phyloP scores from a whole-genome alignment of 1,284 basidiomycete species.

The Schizopora paradoxa region DNA sequence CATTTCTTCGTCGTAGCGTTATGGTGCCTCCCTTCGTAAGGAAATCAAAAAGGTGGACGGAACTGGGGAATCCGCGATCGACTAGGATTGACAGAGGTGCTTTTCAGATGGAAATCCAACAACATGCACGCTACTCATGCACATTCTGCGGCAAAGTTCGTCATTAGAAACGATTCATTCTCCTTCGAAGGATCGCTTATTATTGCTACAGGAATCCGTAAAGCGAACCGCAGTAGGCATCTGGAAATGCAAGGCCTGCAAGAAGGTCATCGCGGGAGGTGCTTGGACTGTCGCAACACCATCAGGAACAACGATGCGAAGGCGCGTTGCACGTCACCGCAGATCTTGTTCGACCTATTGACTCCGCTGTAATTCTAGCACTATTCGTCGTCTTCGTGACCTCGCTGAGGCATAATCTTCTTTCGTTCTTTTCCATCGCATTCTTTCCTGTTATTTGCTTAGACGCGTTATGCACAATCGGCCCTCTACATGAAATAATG shows the following conservation, averaged over 20 bases:
- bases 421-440: conserved; percentile 7
- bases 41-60: conserved; percentile 84
- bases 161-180: background rate
- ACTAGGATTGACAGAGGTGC: background rate
- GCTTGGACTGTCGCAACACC: conserved; percentile 98
- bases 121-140: conserved; percentile 93
- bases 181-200: background rate
- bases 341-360: conserved; percentile 1
- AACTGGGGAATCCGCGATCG: too few relatives aligned
- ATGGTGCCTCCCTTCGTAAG: conserved; percentile 99
- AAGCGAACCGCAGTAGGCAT: conserved; percentile 97
- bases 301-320: conserved; percentile 95
- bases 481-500: too few relatives aligned
- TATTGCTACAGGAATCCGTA: conserved; percentile 74
- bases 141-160: conserved; percentile 95
- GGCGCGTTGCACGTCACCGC: conserved; percentile 43
- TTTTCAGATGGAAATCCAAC: conserved; percentile 93
- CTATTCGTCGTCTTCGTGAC: conserved; percentile 90
- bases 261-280: conserved; percentile 95
- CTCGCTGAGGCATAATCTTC: conserved; percentile 77
- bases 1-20: too few relatives aligned
- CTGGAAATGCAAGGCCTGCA: conserved; percentile 95
- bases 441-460: too few relatives aligned
- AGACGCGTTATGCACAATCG: too few relatives aligned
- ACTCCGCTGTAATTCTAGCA: conserved; percentile 42